Conservation (phyloP, 2,329 filamentous ascomycete species). For the Pseudogymnoascus sp. region DNA sequence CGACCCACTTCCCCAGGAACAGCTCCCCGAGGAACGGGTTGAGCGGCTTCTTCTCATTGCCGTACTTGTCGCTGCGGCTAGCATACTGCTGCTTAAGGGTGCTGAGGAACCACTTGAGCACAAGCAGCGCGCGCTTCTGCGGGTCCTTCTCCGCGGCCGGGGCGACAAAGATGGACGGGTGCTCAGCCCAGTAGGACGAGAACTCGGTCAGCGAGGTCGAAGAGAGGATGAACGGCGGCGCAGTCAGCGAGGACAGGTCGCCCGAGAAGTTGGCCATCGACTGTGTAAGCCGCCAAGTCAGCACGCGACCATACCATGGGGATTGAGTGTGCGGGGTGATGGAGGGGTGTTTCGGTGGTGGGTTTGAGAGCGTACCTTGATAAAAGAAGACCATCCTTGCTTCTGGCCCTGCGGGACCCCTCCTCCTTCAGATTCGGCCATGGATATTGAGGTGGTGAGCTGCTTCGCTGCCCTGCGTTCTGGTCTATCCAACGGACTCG, state of each 20-base stretch:
- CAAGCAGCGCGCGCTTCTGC: slow-evolving; percentile 72
- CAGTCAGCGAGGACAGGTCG: slow-evolving; percentile 72
- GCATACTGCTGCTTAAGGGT: slow-evolving; percentile 83
- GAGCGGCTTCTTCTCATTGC: slow-evolving; percentile 94
- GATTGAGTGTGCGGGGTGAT: slow-evolving; percentile 6
- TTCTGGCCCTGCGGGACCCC: background rate
- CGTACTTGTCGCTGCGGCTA: slow-evolving; percentile 66
- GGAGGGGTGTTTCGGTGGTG: background rate
- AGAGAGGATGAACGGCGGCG: slow-evolving; percentile 75
- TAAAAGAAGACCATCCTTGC: slow-evolving; percentile 11
- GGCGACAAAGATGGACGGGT: slow-evolving; percentile 70
- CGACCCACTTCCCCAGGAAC: slow-evolving; percentile 85
- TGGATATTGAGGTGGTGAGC: background rate
- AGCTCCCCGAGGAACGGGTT: slow-evolving; percentile 95
- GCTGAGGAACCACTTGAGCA: slow-evolving; percentile 94
- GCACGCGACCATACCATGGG: slow-evolving; percentile 8
- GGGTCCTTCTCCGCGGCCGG: slow-evolving; percentile 73
- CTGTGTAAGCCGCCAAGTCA: slow-evolving; percentile 21
- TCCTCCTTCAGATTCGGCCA: slow-evolving; percentile 3
- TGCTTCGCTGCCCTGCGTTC: background rate
- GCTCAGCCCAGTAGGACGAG: slow-evolving; percentile 76
- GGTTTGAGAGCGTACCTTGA: slow-evolving; percentile 7
- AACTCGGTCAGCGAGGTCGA: slow-evolving; percentile 73
- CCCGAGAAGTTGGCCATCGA: slow-evolving; percentile 78
- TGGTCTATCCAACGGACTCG: background rate